Evolutionary conservation across 352 stramenopile species (phyloP).

Genomic region (Phytophthora syringae): DNA sequence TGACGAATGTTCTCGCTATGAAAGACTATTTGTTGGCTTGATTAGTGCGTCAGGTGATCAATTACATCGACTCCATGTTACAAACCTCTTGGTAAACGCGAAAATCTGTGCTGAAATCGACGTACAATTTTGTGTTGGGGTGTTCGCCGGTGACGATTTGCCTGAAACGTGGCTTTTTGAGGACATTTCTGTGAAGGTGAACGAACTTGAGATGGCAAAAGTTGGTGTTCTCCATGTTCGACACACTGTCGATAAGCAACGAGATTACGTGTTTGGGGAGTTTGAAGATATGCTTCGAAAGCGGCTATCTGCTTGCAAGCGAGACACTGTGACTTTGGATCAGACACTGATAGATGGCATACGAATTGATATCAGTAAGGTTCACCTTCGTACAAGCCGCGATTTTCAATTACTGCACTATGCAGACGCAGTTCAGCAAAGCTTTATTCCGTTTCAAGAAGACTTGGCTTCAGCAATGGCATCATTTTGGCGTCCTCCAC

Average conservation of each 20-base stretch:
- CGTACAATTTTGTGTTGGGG: slow-evolving; percentile 47
- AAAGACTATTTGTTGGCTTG: slow-evolving; percentile 44
- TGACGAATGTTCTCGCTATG: slow-evolving; percentile 45
- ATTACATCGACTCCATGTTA: slow-evolving; percentile 65
- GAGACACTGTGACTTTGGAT: slow-evolving; percentile 14
- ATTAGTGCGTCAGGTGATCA: slow-evolving; percentile 73
- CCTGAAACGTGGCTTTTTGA: slow-evolving; percentile 75
- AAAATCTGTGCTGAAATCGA: slow-evolving; percentile 39
- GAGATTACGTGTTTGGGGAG: slow-evolving; percentile 72
- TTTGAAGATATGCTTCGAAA: slow-evolving; percentile 68
- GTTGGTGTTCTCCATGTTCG: slow-evolving; percentile 50
- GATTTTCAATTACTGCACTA: slow-evolving; percentile 48
- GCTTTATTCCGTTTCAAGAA: slow-evolving; percentile 43
- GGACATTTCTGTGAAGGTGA: slow-evolving; percentile 48
- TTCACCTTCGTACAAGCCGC: slow-evolving; percentile 44
- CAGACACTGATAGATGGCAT: slow-evolving; percentile 52
- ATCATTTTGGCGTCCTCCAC: slow-evolving; percentile 66
- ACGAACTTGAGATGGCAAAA: slow-evolving; percentile 45
- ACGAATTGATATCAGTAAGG: slow-evolving; percentile 55
- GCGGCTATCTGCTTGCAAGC: slow-evolving; percentile 44
- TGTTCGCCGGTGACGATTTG: slow-evolving; percentile 74
- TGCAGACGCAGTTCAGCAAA: slow-evolving; percentile 28
- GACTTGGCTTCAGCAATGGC: slow-evolving; percentile 29
- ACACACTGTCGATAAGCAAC: slow-evolving; percentile 55
- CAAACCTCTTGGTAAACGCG: slow-evolving; percentile 50